Conservation (phyloP, 2,329 filamentous ascomycete genomes). For the Xylaria sp. region DNA sequence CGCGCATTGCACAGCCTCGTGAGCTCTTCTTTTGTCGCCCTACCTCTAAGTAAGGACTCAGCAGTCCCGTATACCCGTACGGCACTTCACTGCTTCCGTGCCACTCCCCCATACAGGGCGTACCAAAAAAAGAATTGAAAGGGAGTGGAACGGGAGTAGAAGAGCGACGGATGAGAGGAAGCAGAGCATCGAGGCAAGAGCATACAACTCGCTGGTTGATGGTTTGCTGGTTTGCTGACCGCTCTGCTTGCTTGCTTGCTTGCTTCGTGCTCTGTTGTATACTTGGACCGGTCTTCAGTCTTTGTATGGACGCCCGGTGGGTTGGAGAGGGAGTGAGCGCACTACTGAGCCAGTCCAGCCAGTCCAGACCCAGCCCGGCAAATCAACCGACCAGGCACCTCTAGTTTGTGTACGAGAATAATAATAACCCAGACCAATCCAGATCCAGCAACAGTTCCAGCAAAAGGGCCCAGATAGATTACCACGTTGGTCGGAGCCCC, state of each 20-base stretch:
- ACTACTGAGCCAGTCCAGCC: background rate
- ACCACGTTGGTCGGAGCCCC: slow-evolving; percentile 30
- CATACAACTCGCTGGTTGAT: background rate
- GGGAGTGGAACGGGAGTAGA: background rate
- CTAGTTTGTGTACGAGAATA: slow-evolving; percentile 9
- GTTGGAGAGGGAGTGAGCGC: background rate
- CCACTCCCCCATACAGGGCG: slow-evolving; percentile 12
- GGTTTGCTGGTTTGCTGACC: background rate
- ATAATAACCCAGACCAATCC: slow-evolving; percentile 15
- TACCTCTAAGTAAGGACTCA: background rate
- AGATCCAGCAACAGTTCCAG: slow-evolving; percentile 15
- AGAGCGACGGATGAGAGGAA: background rate
- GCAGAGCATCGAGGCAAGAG: background rate
- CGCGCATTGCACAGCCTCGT: slow-evolving; percentile 28
- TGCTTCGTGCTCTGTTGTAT: background rate
- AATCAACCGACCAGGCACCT: background rate
- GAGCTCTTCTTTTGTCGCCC: slow-evolving; percentile 4
- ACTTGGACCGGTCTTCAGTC: background rate
- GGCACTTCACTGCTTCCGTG: background rate
- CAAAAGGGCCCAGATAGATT: slow-evolving; percentile 20
- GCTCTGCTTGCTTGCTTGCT: background rate
- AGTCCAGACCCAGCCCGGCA: slow-evolving; percentile 13
- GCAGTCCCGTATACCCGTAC: background rate
- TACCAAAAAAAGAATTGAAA: slow-evolving; percentile 17
- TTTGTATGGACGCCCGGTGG: slow-evolving; percentile 1